Conservation (phyloP, 2,329 filamentous ascomycete genomes). For the Sporothrix brasiliensis region DNA sequence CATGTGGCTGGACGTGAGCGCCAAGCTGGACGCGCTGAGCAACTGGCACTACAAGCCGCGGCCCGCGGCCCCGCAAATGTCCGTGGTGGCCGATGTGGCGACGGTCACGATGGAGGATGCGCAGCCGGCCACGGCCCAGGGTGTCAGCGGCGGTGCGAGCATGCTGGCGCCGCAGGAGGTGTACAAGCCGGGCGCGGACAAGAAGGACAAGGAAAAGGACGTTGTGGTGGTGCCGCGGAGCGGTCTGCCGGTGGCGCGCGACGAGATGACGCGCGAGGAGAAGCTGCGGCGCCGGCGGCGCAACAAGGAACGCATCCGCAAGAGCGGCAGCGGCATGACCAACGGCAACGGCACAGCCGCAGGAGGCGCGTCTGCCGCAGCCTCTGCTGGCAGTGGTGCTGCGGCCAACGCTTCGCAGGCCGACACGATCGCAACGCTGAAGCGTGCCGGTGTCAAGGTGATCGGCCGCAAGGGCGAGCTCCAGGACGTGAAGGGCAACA, state of each 20-base stretch:
- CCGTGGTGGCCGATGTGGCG: slow-evolving; percentile 87
- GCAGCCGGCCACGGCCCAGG: slow-evolving; percentile 78
- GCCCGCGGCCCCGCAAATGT: slow-evolving; percentile 76
- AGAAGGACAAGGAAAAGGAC: slow-evolving; percentile 45
- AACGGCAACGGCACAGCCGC: slow-evolving; percentile 38
- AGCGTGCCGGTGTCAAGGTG: slow-evolving; percentile 80
- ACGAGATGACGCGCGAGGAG: slow-evolving; percentile 88
- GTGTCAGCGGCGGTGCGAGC: slow-evolving; percentile 67
- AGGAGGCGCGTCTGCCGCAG: slow-evolving; percentile 44
- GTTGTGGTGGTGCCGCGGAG: slow-evolving; percentile 72
- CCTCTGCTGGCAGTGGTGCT: slow-evolving; percentile 49
- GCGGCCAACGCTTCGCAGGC: slow-evolving; percentile 55
- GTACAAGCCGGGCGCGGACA: slow-evolving; percentile 78
- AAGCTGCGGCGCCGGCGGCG: slow-evolving; percentile 74
- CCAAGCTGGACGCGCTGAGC: slow-evolving; percentile 82
- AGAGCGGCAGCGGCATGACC: slow-evolving; percentile 56
- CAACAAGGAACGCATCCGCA: slow-evolving; percentile 82
- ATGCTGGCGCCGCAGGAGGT: slow-evolving; percentile 93
- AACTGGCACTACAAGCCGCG: slow-evolving; percentile 97
- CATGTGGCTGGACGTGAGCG: slow-evolving; percentile 79
- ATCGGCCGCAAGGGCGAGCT: slow-evolving; percentile 89
- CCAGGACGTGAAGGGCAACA: slow-evolving; percentile 79
- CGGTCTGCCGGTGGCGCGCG: slow-evolving; percentile 74
- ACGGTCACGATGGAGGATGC: slow-evolving; percentile 94
- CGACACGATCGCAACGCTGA: slow-evolving; percentile 50